These are phyloP conservation scores for Sutorius eximius DNA, from an alignment of 1,284 basidiomycete species.

Conservation along the genomic window DNA sequence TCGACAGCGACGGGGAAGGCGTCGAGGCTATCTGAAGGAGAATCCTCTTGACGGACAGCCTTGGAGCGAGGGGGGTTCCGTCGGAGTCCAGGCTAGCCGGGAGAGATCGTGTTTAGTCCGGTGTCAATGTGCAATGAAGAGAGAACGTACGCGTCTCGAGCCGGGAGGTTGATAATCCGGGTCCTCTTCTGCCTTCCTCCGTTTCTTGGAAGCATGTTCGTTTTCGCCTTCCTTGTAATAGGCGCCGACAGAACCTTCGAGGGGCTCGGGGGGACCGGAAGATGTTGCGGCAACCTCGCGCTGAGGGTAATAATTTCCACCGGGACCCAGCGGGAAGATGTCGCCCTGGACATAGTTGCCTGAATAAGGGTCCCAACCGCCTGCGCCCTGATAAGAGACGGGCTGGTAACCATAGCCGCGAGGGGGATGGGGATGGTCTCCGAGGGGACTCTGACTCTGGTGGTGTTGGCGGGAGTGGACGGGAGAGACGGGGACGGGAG, in stretches of 20 bases:
- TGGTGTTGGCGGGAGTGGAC: slow-evolving; percentile 25
- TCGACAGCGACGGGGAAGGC: slow-evolving; percentile 33
- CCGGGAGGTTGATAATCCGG: slow-evolving; percentile 53
- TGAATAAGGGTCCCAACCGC: slow-evolving; percentile 41
- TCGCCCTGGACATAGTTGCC: slow-evolving; percentile 42
- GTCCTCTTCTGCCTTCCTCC: slow-evolving; percentile 50
- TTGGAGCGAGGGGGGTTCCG: slow-evolving; percentile 45
- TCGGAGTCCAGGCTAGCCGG: slow-evolving; percentile 38
- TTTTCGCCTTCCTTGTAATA: slow-evolving; percentile 42
- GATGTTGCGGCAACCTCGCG: slow-evolving; percentile 21
- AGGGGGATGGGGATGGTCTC: slow-evolving; percentile 33
- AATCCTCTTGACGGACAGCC: slow-evolving; percentile 38
- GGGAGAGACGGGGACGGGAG: slow-evolving; percentile 22
- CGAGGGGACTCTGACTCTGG: slow-evolving; percentile 33
- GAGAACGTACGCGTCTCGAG: slow-evolving; percentile 52
- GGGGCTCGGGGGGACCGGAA: slow-evolving; percentile 33
- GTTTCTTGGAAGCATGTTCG: slow-evolving; percentile 49
- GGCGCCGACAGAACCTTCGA: slow-evolving; percentile 26
- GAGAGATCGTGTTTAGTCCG: not conserved
- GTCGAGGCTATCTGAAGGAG: slow-evolving; percentile 38
- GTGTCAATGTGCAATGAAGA: not conserved
- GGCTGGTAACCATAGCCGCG: slow-evolving; percentile 38
- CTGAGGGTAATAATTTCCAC: slow-evolving; percentile 40
- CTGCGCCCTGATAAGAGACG: slow-evolving; percentile 37
- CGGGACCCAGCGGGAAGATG: slow-evolving; percentile 39